Base-by-base conservation (phyloP, 495 filamentous ascomycete genomes). In the Trypethelium eluteriae region DNA sequence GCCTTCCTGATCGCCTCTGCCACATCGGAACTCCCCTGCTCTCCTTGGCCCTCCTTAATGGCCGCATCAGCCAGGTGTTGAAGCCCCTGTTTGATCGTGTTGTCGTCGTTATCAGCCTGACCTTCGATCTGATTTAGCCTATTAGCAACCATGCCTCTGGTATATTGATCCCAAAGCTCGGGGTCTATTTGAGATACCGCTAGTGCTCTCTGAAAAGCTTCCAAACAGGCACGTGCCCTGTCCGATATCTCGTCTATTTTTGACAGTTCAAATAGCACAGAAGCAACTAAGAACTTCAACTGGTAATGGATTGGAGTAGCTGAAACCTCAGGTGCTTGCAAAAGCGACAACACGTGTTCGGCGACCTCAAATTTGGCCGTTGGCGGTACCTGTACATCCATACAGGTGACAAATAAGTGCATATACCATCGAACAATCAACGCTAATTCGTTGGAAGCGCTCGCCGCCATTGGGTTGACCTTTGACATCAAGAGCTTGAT, bases 1-100 rank as follows among this genome's bases (percentile, higher is more conserved):
- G 53, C 53, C 53, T 59, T 59, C 32, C 53, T 4, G 14, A 59
- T 59, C 32, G 53, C 53, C 53, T 59, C 53, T 36, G 53, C 53
- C 32, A 59, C 53, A 18, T 59, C 53, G 5, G 53, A 59, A 32
- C 32, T 59, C 10, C 53, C 53, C 18, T 59, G 53, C 11, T 59
- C 53, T 59, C 53, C 49, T 53, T 59, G 63, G 3, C 63, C 41
- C 38, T 65, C 63, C 18, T 56, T 56, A n/a, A 65, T 65, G 34
- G 63, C 63, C 12, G 63, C 63, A n/a, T 65, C 63, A 16, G 63
- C 63, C 39, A 65, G 25, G 44, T 65, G 63, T 44, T 65, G 63
- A 7, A 65, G 34, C 16, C 64, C 64, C 36, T 59, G 53, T 32
- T 59, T 59, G 14, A 35, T 59, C 14, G 53, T 59, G 18, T 32